phyloP scores from a whole-genome alignment of 768 basidiomycete genomes.

The Strobilomyces dryophilus region DNA sequence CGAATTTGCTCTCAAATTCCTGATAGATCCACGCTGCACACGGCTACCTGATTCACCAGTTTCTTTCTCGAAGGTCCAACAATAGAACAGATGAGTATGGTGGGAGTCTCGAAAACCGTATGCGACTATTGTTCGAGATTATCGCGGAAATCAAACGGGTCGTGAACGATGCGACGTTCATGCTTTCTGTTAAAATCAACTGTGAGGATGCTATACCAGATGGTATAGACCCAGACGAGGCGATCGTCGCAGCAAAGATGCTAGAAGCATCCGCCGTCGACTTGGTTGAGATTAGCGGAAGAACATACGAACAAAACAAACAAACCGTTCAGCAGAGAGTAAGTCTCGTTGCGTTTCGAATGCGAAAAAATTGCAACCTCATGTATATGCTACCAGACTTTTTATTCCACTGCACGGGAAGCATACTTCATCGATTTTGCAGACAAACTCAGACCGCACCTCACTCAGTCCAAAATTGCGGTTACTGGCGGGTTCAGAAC shows the following conservation, averaged over 20 bases:
- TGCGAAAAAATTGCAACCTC: neutral
- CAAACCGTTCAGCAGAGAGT: slow-evolving; percentile 9
- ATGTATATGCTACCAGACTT: slow-evolving; percentile 5
- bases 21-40: slow-evolving; percentile 41
- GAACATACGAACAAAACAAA: slow-evolving; percentile 30
- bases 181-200: slow-evolving; percentile 35
- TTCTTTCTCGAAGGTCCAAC: slow-evolving; percentile 42
- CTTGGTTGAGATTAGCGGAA: slow-evolving; percentile 40
- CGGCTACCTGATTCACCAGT: slow-evolving; percentile 45
- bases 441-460: slow-evolving; percentile 22
- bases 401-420: slow-evolving; percentile 15
- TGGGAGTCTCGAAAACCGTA: slow-evolving; percentile 48
- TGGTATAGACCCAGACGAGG: slow-evolving; percentile 34
- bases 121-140: slow-evolving; percentile 46
- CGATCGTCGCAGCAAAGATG: slow-evolving; percentile 23
- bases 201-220: slow-evolving; percentile 24
- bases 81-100: slow-evolving; percentile 54
- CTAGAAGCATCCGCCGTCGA: slow-evolving; percentile 36
- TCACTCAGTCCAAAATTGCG: slow-evolving; percentile 24
- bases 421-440: slow-evolving; percentile 32
- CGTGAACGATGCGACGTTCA: slow-evolving; percentile 29
- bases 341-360: neutral
- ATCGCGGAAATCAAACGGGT: slow-evolving; percentile 39
- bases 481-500: slow-evolving; percentile 32
- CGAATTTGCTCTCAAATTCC: neutral